Evolutionary conservation across 495 filamentous ascomycete species (phyloP).

Genomic region (Talaromyces ruber): DNA sequence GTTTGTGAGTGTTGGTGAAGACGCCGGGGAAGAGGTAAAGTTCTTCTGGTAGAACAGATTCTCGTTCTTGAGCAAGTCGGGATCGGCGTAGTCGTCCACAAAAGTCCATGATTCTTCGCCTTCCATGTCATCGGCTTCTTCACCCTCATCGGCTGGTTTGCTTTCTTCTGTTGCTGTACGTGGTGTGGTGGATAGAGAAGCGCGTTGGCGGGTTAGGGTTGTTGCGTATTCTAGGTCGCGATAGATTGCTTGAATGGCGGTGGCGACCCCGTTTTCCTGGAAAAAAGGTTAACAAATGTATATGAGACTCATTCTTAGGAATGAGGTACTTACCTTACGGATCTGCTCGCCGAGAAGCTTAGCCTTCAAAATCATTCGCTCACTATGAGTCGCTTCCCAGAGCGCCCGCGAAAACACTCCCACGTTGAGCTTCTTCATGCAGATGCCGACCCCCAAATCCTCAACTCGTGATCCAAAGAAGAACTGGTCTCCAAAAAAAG

Average conservation of each 20-base stretch:
- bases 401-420: conserved; percentile 72
- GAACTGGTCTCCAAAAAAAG: conserved; percentile 97
- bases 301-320: not conserved
- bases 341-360: conserved; percentile 75
- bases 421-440: conserved; percentile 79
- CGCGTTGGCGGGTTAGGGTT: conserved; percentile 63
- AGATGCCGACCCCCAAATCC: conserved; percentile 86
- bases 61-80: conserved; percentile 37
- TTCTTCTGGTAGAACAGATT: conserved; percentile 8
- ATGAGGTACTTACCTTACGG: conserved; percentile 54
- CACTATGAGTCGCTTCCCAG: conserved; percentile 84
- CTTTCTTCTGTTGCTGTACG: conserved; percentile 25
- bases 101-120: conserved; percentile 69
- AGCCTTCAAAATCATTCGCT: conserved; percentile 85
- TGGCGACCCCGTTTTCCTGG: conserved; percentile 82
- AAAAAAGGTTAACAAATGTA: conserved; percentile 2
- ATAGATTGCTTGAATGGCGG: conserved; percentile 87
- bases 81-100: conserved; percentile 57
- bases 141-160: conserved; percentile 21
- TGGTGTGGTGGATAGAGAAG: conserved; percentile 29
- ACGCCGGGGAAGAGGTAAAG: not conserved
- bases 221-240: conserved; percentile 95
- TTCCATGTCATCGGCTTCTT: conserved; percentile 42
- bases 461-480: conserved; percentile 89
- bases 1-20: not conserved